Percentiles rank a stretch among this genome's conserved stretches.
Evolutionary conservation across 2,329 filamentous ascomycete species (phyloP).

Genomic region (Scorias spongiosa): DNA sequence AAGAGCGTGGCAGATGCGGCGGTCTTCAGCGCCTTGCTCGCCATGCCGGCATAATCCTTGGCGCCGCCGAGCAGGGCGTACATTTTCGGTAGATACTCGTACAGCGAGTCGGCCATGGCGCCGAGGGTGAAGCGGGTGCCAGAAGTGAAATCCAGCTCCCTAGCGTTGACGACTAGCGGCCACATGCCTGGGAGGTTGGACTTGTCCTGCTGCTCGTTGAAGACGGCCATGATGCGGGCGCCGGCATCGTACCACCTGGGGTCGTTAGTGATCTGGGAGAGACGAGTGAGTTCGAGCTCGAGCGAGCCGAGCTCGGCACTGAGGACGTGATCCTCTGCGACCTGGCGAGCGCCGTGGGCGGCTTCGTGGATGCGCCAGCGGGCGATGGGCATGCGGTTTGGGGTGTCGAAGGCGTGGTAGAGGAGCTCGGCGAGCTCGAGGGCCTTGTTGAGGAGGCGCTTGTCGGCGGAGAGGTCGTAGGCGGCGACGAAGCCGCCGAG

Average conservation of each 20-base stretch:
- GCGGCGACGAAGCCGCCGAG: constrained; percentile 11
- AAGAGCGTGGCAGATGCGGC: constrained; percentile 31
- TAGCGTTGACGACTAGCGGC: constrained; percentile 25
- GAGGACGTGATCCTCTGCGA: constrained; percentile 21
- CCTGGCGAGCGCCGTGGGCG: constrained; percentile 18
- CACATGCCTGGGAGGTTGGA: constrained; percentile 27
- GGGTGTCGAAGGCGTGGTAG: constrained; percentile 28
- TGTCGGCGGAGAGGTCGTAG: constrained; percentile 10
- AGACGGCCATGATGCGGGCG: constrained; percentile 20
- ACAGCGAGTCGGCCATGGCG: constrained; percentile 10
- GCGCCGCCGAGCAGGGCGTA: constrained; percentile 14
- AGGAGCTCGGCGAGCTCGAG: constrained; percentile 19
- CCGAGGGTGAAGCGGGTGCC: constrained; percentile 15
- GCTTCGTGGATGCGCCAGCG: constrained; percentile 24
- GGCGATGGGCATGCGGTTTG: constrained; percentile 23
- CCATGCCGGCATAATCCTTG: constrained; percentile 28
- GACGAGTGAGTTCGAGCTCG: constrained; percentile 26
- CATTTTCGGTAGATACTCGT: constrained; percentile 19
- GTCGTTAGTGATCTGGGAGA: constrained; percentile 25
- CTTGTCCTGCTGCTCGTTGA: constrained; percentile 22
- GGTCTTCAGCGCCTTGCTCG: constrained; percentile 30
- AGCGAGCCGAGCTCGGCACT: constrained; percentile 26
- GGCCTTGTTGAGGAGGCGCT: constrained; percentile 9
- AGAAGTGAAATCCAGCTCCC: constrained; percentile 19
- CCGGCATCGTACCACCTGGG: constrained; percentile 26